phyloP scores from a whole-genome alignment of 1,284 basidiomycete genomes.

The Melampsora larici-populina region DNA sequence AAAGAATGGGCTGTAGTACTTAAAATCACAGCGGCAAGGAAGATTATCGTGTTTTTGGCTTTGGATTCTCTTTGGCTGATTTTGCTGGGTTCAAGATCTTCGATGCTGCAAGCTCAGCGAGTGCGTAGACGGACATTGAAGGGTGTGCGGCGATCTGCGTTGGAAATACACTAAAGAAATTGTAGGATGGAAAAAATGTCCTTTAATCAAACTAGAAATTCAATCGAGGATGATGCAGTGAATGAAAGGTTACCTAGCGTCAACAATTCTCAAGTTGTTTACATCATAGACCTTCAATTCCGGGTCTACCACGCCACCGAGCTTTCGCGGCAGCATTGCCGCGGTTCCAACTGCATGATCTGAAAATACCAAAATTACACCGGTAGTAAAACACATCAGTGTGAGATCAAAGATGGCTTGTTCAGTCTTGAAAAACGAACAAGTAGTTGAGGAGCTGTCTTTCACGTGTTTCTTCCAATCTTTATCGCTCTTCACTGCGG shows the following conservation, averaged over 20 bases:
- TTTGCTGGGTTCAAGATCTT: background rate
- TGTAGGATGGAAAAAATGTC: too few species aligned
- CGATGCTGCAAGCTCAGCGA: conserved; percentile 33
- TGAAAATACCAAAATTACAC: background rate
- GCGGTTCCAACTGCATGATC: conserved; percentile 54
- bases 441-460: conserved; percentile 21
- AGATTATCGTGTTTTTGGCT: too few species aligned
- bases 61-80: too few species aligned
- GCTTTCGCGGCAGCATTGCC: conserved; percentile 56
- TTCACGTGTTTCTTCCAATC: conserved; percentile 26
- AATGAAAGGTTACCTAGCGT: conserved; percentile 45
- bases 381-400: background rate
- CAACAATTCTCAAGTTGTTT: conserved; percentile 61
- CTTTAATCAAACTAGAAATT: too few species aligned
- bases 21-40: too few species aligned
- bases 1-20: too few species aligned
- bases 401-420: background rate
- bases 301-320: conserved; percentile 57
- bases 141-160: conserved; percentile 36
- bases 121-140: conserved; percentile 23
- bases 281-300: conserved; percentile 71
- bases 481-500: conserved; percentile 12
- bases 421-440: conserved; percentile 12
- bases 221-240: background rate
- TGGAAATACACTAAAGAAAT: conserved; percentile 11